Evolutionary conservation across 176 grass and related monocot genomes (phyloP).

Genomic region (Ananas comosus): DNA sequence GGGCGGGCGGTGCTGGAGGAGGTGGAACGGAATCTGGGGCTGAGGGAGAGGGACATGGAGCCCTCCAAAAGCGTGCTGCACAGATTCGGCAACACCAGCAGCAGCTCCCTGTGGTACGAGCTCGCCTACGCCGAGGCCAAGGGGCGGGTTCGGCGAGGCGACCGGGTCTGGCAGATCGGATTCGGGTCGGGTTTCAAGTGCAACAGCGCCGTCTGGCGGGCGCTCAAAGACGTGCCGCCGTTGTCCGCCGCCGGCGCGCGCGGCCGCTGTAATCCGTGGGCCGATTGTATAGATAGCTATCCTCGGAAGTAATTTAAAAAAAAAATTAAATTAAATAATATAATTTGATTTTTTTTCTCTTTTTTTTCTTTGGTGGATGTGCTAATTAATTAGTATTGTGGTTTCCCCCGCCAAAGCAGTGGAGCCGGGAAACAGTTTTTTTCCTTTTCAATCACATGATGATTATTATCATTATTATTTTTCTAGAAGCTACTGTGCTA

Average conservation of each 20-base stretch:
- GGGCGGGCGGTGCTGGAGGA: slow-evolving; percentile 60
- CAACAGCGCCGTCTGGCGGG: slow-evolving; percentile 73
- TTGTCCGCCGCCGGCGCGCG: background rate
- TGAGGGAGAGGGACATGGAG: slow-evolving; percentile 49
- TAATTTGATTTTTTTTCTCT: slow-evolving; percentile 17
- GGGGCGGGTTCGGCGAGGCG: slow-evolving; percentile 41
- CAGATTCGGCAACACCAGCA: slow-evolving; percentile 75
- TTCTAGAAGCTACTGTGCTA: too few species aligned
- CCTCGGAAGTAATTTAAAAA: slow-evolving; percentile 21
- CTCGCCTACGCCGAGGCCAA: slow-evolving; percentile 78
- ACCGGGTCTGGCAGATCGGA: slow-evolving; percentile 64
- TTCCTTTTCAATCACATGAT: too few species aligned
- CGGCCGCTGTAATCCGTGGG: slow-evolving; percentile 52
- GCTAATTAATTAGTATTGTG: too few species aligned
- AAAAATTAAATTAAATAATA: too few species aligned
- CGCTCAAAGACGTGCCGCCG: slow-evolving; percentile 44
- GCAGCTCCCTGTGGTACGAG: slow-evolving; percentile 76
- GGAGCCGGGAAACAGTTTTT: too few species aligned
- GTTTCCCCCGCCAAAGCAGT: too few species aligned
- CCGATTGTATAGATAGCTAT: slow-evolving; percentile 48
- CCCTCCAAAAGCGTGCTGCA: slow-evolving; percentile 48
- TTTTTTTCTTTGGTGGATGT: background rate
- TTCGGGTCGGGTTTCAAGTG: slow-evolving; percentile 72
- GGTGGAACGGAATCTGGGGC: slow-evolving; percentile 48
- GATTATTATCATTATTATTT: too few species aligned